Evolutionary conservation across 306 rosid genomes (phyloP).

Genomic region (Vicia sativa): DNA sequence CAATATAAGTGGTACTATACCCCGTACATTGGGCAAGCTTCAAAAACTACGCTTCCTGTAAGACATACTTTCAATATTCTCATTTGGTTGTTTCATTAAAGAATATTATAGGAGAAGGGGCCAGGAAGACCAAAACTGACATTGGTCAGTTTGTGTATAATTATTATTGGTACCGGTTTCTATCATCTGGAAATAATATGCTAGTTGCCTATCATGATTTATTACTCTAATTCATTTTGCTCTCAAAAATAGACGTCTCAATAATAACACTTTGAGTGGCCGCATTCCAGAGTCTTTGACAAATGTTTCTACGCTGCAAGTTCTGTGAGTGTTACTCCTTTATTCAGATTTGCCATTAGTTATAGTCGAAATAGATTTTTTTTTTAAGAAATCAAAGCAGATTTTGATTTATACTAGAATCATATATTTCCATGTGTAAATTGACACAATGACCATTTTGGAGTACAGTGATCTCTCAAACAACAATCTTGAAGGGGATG

Average conservation of each 20-base stretch:
- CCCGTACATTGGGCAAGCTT: conserved; percentile 60
- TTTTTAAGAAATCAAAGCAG: no score
- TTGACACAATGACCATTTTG: conserved; percentile 33
- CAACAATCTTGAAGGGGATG: conserved; percentile 58
- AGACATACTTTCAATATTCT: conserved; percentile 50
- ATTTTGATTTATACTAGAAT: conserved; percentile 27
- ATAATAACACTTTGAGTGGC: conserved; percentile 82
- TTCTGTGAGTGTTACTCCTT: conserved; percentile 73
- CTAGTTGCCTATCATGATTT: conserved; percentile 15
- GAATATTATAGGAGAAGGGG: no score
- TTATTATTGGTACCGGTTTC: no score
- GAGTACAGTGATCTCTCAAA: conserved; percentile 86
- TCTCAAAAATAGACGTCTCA: conserved; percentile 81
- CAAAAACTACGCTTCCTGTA: conserved; percentile 74
- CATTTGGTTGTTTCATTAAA: no score
- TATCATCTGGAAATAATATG: no score
- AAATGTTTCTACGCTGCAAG: conserved; percentile 62
- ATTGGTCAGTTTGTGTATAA: no score
- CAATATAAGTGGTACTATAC: conserved; percentile 53
- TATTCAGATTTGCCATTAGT: conserved; percentile 21
- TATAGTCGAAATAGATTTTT: not conserved
- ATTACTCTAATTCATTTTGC: conserved; percentile 34
- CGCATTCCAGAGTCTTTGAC: conserved; percentile 70
- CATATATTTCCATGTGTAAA: conserved; percentile 20
- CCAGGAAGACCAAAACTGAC: no score